These are phyloP conservation scores for Hagleromyces aurorensis DNA, from an alignment of 805 yeast species.

Conservation along the genomic window DNA sequence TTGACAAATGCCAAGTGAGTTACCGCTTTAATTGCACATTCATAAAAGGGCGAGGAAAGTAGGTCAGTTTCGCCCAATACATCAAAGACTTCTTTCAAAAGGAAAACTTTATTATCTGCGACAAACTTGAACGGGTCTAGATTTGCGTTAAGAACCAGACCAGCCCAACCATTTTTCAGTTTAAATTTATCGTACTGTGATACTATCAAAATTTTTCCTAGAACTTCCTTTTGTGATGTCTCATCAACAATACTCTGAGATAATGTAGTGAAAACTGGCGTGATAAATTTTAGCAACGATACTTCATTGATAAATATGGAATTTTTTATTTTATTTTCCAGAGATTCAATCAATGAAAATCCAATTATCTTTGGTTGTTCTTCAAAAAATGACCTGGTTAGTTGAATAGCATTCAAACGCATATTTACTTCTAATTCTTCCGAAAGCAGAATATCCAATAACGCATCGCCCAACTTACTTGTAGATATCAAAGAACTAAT, in stretches of 20 bases:
- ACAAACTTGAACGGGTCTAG: slow-evolving; percentile 61
- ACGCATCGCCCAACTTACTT: slow-evolving; percentile 37
- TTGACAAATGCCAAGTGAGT: slow-evolving; percentile 47
- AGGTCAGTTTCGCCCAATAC: slow-evolving; percentile 13
- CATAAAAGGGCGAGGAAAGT: slow-evolving; percentile 27
- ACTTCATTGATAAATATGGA: slow-evolving; percentile 16
- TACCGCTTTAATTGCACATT: slow-evolving; percentile 45
- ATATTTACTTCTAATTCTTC: slow-evolving; percentile 29
- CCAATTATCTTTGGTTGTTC: slow-evolving; percentile 36
- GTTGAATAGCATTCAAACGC: slow-evolving; percentile 31
- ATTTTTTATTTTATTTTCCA: slow-evolving; percentile 27
- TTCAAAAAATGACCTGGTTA: slow-evolving; percentile 30
- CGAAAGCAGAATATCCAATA: slow-evolving; percentile 43
- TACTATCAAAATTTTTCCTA: slow-evolving; percentile 37
- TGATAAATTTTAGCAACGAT: slow-evolving; percentile 25
- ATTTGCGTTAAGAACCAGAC: slow-evolving; percentile 49
- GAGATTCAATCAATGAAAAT: slow-evolving; percentile 36
- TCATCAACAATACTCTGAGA: slow-evolving; percentile 27
- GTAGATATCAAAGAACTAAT: slow-evolving; percentile 10
- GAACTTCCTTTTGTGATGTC: slow-evolving; percentile 24
- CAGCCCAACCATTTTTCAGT: slow-evolving; percentile 64
- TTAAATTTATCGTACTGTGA: slow-evolving; percentile 38
- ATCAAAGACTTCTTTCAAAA: slow-evolving; percentile 15
- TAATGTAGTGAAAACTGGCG: slow-evolving; percentile 34
- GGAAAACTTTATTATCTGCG: slow-evolving; percentile 19